Evolutionary conservation across 305 asterid genomes (phyloP).

Genomic region (Rubia peregrina): DNA sequence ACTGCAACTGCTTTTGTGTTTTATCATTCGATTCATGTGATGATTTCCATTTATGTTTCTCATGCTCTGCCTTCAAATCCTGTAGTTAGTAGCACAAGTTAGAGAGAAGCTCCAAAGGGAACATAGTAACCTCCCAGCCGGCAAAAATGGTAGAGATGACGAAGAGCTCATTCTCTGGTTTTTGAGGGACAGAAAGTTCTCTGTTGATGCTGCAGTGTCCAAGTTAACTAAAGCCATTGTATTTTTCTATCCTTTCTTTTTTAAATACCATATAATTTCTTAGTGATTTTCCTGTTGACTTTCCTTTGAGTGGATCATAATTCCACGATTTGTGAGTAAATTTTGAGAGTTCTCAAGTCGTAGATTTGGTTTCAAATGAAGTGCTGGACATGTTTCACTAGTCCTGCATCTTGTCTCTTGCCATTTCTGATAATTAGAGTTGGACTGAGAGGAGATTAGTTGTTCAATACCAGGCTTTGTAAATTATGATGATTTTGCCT

Average conservation of each 20-base stretch:
- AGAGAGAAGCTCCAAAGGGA: conserved; percentile 68
- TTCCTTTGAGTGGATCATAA: neutral
- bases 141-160: conserved; percentile 81
- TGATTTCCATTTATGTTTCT: conserved; percentile 2
- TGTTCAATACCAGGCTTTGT: neutral
- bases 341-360: neutral
- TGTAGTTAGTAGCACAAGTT: conserved; percentile 69
- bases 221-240: conserved; percentile 85
- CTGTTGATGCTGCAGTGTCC: conserved; percentile 59
- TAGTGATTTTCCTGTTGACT: neutral
- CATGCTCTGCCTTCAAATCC: conserved; percentile 16
- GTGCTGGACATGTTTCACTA: neutral
- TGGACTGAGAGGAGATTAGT: neutral
- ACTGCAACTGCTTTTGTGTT: neutral
- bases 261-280: conserved; percentile 8
- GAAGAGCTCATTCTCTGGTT: conserved; percentile 91
- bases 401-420: neutral
- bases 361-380: neutral
- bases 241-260: conserved; percentile 19
- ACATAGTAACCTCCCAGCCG: conserved; percentile 53
- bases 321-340: neutral
- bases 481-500: no score
- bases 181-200: conserved; percentile 72
- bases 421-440: neutral
- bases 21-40: neutral